Conservation (phyloP, 2,329 filamentous ascomycete species). For the Phyllosticta paracitricarpa region DNA sequence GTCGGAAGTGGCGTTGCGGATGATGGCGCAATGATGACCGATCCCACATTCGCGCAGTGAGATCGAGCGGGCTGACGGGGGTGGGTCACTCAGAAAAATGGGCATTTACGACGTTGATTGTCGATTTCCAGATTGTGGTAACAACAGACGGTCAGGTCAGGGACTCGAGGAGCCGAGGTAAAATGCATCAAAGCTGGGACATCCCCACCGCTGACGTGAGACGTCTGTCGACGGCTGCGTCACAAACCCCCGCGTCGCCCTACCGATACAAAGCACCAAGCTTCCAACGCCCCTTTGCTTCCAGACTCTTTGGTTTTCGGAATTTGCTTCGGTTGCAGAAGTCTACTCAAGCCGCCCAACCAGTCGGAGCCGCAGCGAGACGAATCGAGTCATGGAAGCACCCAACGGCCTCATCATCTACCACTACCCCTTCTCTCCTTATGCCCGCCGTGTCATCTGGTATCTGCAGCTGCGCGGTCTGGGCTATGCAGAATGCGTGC, state of each 20-base stretch:
- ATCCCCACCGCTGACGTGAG: background rate
- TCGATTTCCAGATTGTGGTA: background rate
- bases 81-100: background rate
- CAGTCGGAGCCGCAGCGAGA: background rate
- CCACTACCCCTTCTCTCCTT: constrained; percentile 56
- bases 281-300: background rate
- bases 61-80: background rate
- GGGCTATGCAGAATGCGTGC: constrained; percentile 55
- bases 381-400: constrained; percentile 7
- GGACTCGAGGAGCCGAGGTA: background rate
- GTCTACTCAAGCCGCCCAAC: background rate
- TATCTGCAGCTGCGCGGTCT: constrained; percentile 57
- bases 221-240: background rate
- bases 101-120: background rate
- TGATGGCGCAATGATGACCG: background rate
- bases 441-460: constrained; percentile 52
- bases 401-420: constrained; percentile 47
- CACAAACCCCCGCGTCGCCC: background rate
- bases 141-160: background rate
- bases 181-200: background rate
- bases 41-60: background rate
- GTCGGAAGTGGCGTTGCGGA: background rate
- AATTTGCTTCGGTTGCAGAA: background rate
- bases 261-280: background rate
- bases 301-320: background rate